Evolutionary conservation across 768 basidiomycete genomes (phyloP), one percentile per base, ranked within the genome.

Genomic region (Podaxis sp.): DNA sequence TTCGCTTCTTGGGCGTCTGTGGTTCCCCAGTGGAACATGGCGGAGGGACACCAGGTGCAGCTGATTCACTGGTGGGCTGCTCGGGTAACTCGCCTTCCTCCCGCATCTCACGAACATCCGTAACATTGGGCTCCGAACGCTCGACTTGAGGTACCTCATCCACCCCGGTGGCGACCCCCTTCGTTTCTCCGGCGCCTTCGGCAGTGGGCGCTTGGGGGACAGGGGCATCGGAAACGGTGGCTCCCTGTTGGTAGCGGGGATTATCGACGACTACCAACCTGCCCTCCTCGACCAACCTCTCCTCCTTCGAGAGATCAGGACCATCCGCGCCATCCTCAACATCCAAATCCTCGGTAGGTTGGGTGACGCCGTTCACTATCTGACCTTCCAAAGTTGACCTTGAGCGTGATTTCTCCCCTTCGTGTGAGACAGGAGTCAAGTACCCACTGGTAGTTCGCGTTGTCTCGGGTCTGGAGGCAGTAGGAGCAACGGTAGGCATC

Each of bases 221-320:
- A 49, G 43, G 25, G 11, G 29, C 41, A n/a, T 36, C 29, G 17
- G 54, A 33, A 25, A 51, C 33, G 19, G 41, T 22, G 9, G 40
- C 22, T 57, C 19, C 19, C 5, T 55, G 56, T 27, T 75, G 70
- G 61, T 83, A 86, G 25, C 81, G 77, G 13, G 82, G 80, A 65
- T 88, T 88, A 66, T 87, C 86, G n/a, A 82, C 78, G 4, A 86
- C 75, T 46, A 74, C 71, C 11, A 82, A 64, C n/a, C 75, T 72
- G 1, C 68, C 70, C 37, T 69, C 69, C 8, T 68, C 65, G 7
- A 69, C 67, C 13, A 73, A 65, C 17, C 68, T 71, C 13, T 76
- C 77, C 5, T 76, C 77, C 0, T 66, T 75, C 43, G 76, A 77
- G 58, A 77, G 73, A 4, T 74, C 74, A 27, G 50, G 59, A 19